A percentile compares a stretch with the other conserved stretches of the same genome.
These are phyloP conservation scores for Komagataella populi DNA, from an alignment of 805 yeast species.

Conservation along the genomic window DNA sequence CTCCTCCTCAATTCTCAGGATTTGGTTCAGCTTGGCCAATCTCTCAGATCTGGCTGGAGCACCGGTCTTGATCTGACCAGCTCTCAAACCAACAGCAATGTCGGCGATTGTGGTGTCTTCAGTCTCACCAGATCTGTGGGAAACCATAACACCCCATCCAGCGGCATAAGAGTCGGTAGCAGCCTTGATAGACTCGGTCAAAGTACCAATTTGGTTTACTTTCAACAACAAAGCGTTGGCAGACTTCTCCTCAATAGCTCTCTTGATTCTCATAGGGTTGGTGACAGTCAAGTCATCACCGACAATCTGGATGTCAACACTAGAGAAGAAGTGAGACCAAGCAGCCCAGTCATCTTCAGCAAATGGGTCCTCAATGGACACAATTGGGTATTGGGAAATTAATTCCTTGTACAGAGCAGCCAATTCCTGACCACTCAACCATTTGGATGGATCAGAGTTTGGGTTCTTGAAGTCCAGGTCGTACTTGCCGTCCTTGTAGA, in stretches of 20 bases:
- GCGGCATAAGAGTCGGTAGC: constrained; percentile 92
- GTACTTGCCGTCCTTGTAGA: constrained; percentile 93
- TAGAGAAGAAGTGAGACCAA: constrained; percentile 80
- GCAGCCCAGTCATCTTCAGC: constrained; percentile 99
- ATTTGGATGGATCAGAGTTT: constrained; percentile 75
- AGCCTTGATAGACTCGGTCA: constrained; percentile 93
- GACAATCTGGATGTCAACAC: constrained; percentile 76
- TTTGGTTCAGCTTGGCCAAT: constrained; percentile 97
- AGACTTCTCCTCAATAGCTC: constrained; percentile 93
- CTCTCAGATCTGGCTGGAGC: constrained; percentile 99
- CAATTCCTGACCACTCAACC: constrained; percentile 82
- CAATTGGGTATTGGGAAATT: constrained; percentile 88
- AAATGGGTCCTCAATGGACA: constrained; percentile 97
- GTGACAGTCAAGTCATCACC: constrained; percentile 99
- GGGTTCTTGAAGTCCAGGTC: constrained; percentile 99
- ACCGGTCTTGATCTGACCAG: constrained; percentile 99
- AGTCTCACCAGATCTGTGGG: constrained; percentile 99
- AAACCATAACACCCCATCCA: constrained; percentile 99
- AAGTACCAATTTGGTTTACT: constrained; percentile 98
- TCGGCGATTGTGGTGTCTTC: constrained; percentile 98
- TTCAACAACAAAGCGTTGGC: constrained; percentile 90
- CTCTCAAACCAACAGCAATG: constrained; percentile 92
- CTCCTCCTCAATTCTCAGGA: constrained; percentile 96
- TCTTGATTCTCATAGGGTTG: constrained; percentile 88
- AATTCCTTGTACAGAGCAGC: constrained; percentile 73